Evolutionary conservation across 805 yeast species (phyloP), one percentile per base, ranked within the genome.

Genomic region (Kregervanrija delftensis): DNA sequence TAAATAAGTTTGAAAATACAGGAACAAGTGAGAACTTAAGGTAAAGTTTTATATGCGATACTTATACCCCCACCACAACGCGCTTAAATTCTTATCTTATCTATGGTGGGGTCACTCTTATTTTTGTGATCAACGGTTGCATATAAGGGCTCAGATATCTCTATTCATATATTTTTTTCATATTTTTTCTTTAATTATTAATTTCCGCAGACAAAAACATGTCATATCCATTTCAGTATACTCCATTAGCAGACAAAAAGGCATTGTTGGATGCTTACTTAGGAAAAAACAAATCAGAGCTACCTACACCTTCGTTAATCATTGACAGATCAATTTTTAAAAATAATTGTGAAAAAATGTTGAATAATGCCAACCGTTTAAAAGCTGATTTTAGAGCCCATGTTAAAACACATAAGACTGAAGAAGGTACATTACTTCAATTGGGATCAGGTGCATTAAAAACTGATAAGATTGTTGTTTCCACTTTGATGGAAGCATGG

Each of bases 371-470:
- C 0, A 42, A 49, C 1, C 56, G 57, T 1, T 54, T 79, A 10
- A 50, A 54, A 28, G 58, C 55, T 3, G 66, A 60, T 14, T 83
- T 84, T 58, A 68, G 95, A 47, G 82, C 85, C 3, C 79, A 28
- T 80, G 78, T 85, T 16, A 85, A 85, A 60, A 86, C 93, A 0
- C 89, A 83, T 59, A 85, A 86, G 59, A 73, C 85, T 1, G 50
- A 68, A 9, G 83, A 80, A 51, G 89, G 86, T 6, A 66, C 79
- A 2, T 53, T 60, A 16, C 58, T 74, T 36, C 85, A 81, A 61
- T 58, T 81, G 57, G 82, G 77, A 1, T 54, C 67, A 40, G 73
- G 71, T 5, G 43, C 61, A 17, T 46, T 40, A n/a, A 63, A 58
- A 31, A 69, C 79, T 14, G 66, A 68, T 40, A 68, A 73, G 39